Conservation (phyloP, 2,329 filamentous ascomycete species). For the Aspergillus pseudoglaucus region DNA sequence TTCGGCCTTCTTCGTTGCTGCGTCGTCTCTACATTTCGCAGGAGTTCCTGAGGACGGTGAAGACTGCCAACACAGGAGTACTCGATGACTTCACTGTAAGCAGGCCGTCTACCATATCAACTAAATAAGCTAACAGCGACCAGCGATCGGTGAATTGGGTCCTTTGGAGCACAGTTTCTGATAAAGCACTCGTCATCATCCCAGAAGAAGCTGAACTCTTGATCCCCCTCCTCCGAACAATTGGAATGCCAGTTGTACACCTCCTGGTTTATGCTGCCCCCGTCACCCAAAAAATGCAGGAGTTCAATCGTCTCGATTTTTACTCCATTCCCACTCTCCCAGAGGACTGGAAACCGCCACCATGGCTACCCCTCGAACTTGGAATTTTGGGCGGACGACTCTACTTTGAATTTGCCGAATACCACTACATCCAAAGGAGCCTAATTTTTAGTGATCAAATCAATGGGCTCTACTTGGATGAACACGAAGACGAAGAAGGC, state of each 20-base stretch:
- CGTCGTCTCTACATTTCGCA: constrained; percentile 7
- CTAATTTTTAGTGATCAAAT: background rate
- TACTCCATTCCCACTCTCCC: constrained; percentile 48
- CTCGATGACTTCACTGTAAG: constrained; percentile 10
- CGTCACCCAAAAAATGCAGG: constrained; percentile 53
- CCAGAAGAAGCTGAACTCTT: constrained; percentile 58
- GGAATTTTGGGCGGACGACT: constrained; percentile 56
- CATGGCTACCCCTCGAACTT: constrained; percentile 52
- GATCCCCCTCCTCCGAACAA: constrained; percentile 39
- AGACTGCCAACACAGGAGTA: constrained; percentile 1
- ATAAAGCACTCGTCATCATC: constrained; percentile 52
- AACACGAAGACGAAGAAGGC: background rate
- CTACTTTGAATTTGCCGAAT: constrained; percentile 38
- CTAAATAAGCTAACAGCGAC: background rate
- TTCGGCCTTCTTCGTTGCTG: background rate
- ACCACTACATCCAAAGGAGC: constrained; percentile 4
- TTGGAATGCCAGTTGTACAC: constrained; percentile 24
- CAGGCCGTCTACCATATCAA: background rate
- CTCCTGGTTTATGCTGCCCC: constrained; percentile 56
- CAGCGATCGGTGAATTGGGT: constrained; percentile 51
- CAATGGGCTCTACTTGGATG: background rate
- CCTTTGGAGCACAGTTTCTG: constrained; percentile 44
- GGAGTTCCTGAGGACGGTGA: constrained; percentile 10
- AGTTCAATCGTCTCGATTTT: constrained; percentile 51
- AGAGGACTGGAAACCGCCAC: constrained; percentile 36